Evolutionary conservation across 1,139 yeast species (phyloP).

Genomic region (Taiozyma sp.): DNA sequence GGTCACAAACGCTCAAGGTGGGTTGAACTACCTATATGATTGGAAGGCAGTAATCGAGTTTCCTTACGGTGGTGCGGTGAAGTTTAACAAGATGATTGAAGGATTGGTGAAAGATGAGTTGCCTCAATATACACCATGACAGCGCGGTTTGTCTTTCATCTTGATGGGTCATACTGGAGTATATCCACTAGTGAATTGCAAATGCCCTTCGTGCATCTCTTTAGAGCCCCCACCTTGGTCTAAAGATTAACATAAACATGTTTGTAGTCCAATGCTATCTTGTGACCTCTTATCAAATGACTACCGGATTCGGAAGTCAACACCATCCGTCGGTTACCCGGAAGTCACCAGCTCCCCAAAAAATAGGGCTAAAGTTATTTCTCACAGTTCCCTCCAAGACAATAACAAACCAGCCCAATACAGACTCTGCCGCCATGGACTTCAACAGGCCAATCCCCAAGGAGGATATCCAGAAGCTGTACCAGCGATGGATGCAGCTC

Average conservation of each 20-base stretch:
- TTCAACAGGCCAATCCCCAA: slow-evolving; percentile 19
- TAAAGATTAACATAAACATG: too few species aligned
- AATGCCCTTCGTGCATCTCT: too few species aligned
- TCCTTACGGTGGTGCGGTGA: slow-evolving; percentile 46
- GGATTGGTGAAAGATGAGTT: slow-evolving; percentile 34
- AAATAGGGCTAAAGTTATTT: neutral
- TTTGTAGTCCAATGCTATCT: too few species aligned
- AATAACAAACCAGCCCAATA: slow-evolving; percentile 1
- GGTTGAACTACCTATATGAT: slow-evolving; percentile 40
- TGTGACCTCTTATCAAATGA: neutral
- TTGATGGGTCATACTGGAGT: neutral
- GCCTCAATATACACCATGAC: slow-evolving; percentile 32
- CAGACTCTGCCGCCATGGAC: slow-evolving; percentile 15
- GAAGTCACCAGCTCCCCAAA: neutral
- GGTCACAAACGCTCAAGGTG: slow-evolving; percentile 34
- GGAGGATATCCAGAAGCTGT: slow-evolving; percentile 24
- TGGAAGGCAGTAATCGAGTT: slow-evolving; percentile 38
- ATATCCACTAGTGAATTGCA: neutral
- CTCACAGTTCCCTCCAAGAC: neutral
- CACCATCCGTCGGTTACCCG: neutral
- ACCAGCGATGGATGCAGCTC: slow-evolving; percentile 56
- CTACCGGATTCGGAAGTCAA: slow-evolving; percentile 9
- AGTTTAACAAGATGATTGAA: slow-evolving; percentile 32
- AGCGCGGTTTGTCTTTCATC: too few species aligned
- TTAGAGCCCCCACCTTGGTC: too few species aligned